Base-by-base conservation (phyloP, 2,329 filamentous ascomycete genomes). In the Orbilia oligospora region DNA sequence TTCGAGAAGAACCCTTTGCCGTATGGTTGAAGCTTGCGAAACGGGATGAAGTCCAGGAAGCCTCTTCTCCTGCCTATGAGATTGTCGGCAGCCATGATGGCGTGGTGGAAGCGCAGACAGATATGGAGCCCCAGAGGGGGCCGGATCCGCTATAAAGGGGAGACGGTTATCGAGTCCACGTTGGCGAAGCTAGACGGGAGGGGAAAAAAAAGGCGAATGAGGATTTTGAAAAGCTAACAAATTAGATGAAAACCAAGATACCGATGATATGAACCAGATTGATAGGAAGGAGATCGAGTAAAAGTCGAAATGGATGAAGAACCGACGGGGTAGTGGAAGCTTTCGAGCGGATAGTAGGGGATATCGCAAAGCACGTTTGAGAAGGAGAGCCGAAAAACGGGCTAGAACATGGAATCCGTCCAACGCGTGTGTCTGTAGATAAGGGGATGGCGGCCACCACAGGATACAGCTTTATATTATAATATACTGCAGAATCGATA, bases 1-100 rank as follows among this genome's bases (percentile, higher is more conserved):
- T 93, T 90, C 82, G 91, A 89, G 84, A 98, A 93, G 85, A 97
- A 97, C 6, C 64, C 63, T 53, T 78, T 78, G 53, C 75, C 75
- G n/a, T 78, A 78, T 10, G 75, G 75, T 51, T 77, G 72, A 44
- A 77, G 58, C 38, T 64, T 63, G 30, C 68, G 63, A 46, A 78
- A 72, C 18, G 75, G 75, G 55, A 72, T 27, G 27, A 27, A 61
- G 51, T 78, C 75, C 80, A 92, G 91, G 83, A 97, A 87, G 82
- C 88, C 27, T 55, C 58, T 71, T 63, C 66, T 72, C 68, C 75
- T 53, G 24, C 73, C 75, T 22, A 69, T 86, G 80, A 76, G 64
- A 38, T 64, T 72, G 33, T 72, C 77, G 61, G 46, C 56, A 27
- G 71, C 66, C 79, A 78, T 76, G 77, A 63, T 75, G 65, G 79